Evolutionary conservation across 768 basidiomycete genomes (phyloP).

Genomic region (Suillus ampliporus): DNA sequence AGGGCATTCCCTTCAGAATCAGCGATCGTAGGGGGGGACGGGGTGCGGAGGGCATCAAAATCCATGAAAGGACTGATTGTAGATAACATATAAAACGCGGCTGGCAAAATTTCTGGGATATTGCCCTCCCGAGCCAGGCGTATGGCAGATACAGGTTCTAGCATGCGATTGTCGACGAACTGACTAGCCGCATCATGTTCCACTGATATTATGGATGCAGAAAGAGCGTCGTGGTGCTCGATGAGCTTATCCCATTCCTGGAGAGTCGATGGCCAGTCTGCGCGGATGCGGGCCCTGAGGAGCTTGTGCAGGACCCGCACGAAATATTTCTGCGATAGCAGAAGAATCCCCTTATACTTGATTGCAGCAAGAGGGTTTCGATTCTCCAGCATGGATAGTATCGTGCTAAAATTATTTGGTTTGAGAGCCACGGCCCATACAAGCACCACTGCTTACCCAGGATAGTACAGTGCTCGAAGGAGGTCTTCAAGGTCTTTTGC

Average conservation of each 20-base stretch:
- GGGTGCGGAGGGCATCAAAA: conserved; percentile 16
- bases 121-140: conserved; percentile 47
- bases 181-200: background rate
- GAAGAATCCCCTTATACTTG: conserved; percentile 29
- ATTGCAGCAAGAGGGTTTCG: conserved; percentile 11
- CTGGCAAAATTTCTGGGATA: conserved; percentile 49
- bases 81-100: conserved; percentile 56
- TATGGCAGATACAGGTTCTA: conserved; percentile 40
- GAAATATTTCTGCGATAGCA: conserved; percentile 43
- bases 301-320: conserved; percentile 38
- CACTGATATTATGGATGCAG: background rate
- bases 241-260: conserved; percentile 28
- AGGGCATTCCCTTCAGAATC: conserved; percentile 2
- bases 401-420: conserved; percentile 3
- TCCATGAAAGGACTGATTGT: conserved; percentile 24
- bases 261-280: conserved; percentile 40
- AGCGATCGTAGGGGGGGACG: background rate
- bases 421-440: conserved; percentile 9
- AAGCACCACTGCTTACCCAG: conserved; percentile 10
- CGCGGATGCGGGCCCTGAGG: conserved; percentile 37
- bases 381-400: conserved; percentile 9
- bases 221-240: background rate
- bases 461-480: conserved; percentile 17
- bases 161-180: conserved; percentile 11
- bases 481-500: conserved; percentile 17